phyloP scores from a whole-genome alignment of 2,329 filamentous ascomycete species.

The Raffaelea deltoideospora region DNA sequence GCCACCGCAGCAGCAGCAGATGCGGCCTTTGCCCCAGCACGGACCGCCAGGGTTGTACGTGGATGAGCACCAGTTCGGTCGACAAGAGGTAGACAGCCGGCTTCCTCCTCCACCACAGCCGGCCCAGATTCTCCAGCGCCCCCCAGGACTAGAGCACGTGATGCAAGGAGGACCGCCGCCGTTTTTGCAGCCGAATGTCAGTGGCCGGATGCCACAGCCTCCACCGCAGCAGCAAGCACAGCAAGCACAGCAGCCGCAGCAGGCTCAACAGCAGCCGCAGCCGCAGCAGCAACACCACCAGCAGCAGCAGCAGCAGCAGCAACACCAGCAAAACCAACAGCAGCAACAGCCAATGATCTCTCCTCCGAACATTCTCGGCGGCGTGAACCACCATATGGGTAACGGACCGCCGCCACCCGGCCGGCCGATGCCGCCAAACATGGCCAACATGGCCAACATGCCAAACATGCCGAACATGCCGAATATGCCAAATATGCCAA shows the following conservation, averaged over 20 bases:
- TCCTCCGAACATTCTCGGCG: constrained; percentile 34
- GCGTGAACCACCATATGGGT: constrained; percentile 16
- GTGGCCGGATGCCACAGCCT: constrained; percentile 24
- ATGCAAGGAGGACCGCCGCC: constrained; percentile 32
- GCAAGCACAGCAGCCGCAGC: constrained; percentile 26
- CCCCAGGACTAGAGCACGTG: constrained; percentile 43
- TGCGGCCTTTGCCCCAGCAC: constrained; percentile 27
- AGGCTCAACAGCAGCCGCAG: constrained; percentile 10
- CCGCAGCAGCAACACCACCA: constrained; percentile 16
- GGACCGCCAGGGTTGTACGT: constrained; percentile 35
- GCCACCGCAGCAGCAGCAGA: constrained; percentile 17
- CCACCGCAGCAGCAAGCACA: constrained; percentile 14
- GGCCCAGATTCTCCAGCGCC: constrained; percentile 50
- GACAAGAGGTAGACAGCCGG: constrained; percentile 27
- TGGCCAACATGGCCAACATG: too few relatives aligned
- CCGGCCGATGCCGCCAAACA: constrained; percentile 37
- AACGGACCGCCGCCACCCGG: constrained; percentile 11
- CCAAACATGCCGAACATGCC: too few relatives aligned
- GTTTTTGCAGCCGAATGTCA: constrained; percentile 31
- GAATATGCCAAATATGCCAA: constrained; percentile 20
- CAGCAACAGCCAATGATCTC: constrained; percentile 38
- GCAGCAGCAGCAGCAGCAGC: constrained; percentile 1
- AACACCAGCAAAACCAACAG: constrained; percentile 13
- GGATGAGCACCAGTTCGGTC: constrained; percentile 35
- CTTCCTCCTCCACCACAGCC: constrained; percentile 25